Conservation (phyloP, 2,329 filamentous ascomycete genomes). For the Paraconiothyrium sp. region DNA sequence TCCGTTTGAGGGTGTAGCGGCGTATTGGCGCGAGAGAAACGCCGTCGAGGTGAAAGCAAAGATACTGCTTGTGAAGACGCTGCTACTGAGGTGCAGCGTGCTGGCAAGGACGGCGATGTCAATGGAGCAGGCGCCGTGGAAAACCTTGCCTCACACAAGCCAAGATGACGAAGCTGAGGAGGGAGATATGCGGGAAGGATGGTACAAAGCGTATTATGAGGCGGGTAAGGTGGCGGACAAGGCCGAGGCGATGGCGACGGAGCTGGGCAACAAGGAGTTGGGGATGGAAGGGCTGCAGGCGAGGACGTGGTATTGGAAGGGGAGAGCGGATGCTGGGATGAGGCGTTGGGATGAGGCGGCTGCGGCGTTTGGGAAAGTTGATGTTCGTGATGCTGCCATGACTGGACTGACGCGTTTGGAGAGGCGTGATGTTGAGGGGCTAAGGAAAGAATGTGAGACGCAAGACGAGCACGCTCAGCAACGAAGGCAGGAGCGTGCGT, state of each 20-base stretch:
- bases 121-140: neutral
- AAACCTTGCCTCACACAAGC: neutral
- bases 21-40: neutral
- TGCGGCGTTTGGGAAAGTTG: constrained; percentile 14
- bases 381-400: neutral
- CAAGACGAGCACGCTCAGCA: neutral
- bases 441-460: neutral
- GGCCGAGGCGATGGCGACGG: constrained; percentile 19
- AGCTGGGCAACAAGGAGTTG: constrained; percentile 4
- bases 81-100: neutral
- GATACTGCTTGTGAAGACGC: neutral
- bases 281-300: constrained; percentile 25
- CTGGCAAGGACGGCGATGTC: neutral
- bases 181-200: neutral
- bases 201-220: constrained; percentile 11
- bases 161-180: constrained; percentile 13
- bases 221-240: constrained; percentile 13
- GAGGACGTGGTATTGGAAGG: constrained; percentile 33
- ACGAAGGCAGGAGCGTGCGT: neutral
- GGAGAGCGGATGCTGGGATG: constrained; percentile 23
- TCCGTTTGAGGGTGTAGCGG: neutral
- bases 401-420: constrained; percentile 4
- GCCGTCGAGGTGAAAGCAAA: neutral
- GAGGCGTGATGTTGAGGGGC: neutral
- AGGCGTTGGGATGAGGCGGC: constrained; percentile 17